Evolutionary conservation across 2,329 filamentous ascomycete species (phyloP).

Genomic region (Colletotrichum spinosum): DNA sequence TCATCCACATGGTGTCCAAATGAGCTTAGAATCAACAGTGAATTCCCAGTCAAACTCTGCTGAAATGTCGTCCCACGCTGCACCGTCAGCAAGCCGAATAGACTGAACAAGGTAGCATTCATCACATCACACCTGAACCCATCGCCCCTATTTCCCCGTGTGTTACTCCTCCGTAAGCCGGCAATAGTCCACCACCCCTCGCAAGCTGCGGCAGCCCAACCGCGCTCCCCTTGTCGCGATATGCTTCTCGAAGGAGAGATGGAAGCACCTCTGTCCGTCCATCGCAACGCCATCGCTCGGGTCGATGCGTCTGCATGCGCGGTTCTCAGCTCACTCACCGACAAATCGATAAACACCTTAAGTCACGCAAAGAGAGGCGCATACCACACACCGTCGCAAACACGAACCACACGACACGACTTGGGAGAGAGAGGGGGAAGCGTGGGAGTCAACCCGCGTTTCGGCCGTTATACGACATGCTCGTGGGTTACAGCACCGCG

Average conservation of each 20-base stretch:
- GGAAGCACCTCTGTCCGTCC: background rate
- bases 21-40: too few species aligned
- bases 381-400: background rate
- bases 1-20: too few species aligned
- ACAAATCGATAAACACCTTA: too few species aligned
- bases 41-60: too few species aligned
- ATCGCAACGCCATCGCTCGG: background rate
- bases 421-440: background rate
- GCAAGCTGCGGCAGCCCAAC: background rate
- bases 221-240: background rate
- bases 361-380: too few species aligned
- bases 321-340: too few species aligned
- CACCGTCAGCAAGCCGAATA: background rate
- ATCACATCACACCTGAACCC: background rate
- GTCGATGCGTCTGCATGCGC: too few species aligned
- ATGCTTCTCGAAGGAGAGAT: slow-evolving; percentile 14
- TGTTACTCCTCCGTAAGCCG: background rate
- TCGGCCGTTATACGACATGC: slow-evolving; percentile 1
- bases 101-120: background rate
- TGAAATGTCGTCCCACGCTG: background rate
- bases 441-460: slow-evolving; percentile 1
- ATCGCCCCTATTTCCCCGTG: background rate
- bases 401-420: background rate
- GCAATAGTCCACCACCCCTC: slow-evolving; percentile 4
- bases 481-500: slow-evolving; percentile 12